A percentile compares a stretch with the other conserved stretches of the same genome.
phyloP scores from a whole-genome alignment of 257 asterid genomes.

The Avicennia marina region DNA sequence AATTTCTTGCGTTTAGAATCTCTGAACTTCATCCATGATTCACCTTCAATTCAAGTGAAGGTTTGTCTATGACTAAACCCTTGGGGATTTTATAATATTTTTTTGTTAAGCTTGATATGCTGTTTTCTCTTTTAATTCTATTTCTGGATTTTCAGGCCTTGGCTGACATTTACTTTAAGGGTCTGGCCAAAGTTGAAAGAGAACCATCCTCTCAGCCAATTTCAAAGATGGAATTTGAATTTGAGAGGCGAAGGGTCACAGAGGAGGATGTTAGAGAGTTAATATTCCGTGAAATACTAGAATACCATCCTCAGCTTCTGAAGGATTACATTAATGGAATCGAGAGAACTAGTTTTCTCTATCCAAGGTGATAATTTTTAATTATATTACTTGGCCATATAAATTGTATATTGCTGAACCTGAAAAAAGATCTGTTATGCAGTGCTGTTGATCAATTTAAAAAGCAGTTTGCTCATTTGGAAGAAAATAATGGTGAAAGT shows the following conservation, averaged over 20 bases:
- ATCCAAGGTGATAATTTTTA: not conserved
- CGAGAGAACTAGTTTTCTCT: not conserved
- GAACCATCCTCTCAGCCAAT: constrained; percentile 64
- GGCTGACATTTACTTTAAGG: constrained; percentile 62
- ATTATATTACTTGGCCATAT: not conserved
- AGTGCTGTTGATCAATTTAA: constrained; percentile 87
- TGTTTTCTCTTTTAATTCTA: too few relatives aligned
- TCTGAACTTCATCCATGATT: too few relatives aligned
- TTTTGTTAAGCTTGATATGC: too few relatives aligned
- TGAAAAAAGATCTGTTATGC: constrained; percentile 12
- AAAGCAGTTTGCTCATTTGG: constrained; percentile 75
- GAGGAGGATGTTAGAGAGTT: constrained; percentile 59
- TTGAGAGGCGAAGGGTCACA: too few relatives aligned
- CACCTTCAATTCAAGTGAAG: too few relatives aligned
- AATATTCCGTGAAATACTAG: constrained; percentile 17
- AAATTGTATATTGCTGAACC: constrained; percentile 2
- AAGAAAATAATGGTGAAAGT: constrained; percentile 62
- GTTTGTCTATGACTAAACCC: too few relatives aligned
- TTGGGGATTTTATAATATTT: too few relatives aligned
- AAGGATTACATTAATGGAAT: not conserved
- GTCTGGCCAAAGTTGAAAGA: constrained; percentile 51
- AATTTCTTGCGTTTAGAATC: too few relatives aligned
- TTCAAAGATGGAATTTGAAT: constrained; percentile 56
- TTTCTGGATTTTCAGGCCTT: constrained; percentile 52
- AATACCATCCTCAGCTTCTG: constrained; percentile 1